Base-by-base conservation (phyloP, 2,329 filamentous ascomycete genomes). In the Alternaria postmessia region DNA sequence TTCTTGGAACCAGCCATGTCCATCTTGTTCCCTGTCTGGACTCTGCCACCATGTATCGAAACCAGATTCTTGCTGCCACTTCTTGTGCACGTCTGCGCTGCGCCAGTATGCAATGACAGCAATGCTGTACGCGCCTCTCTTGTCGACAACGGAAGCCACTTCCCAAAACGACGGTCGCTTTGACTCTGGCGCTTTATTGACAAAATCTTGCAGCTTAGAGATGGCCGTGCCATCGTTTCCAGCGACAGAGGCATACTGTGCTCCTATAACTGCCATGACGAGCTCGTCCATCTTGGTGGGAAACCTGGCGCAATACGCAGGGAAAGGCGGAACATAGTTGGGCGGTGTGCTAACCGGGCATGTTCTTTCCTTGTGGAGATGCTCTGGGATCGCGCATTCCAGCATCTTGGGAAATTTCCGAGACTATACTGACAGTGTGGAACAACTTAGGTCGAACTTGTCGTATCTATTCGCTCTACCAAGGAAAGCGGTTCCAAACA, bases 1-100 rank as follows among this genome's bases (percentile, higher is more conserved):
- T 64, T 84, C 81, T 22, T 78, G 66, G 65, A 83, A 83, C 78
- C 78, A 83, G 12, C 81, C 81, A 53, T 70, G 55, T 2, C 39
- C 57, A 14, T 78, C 63, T 3, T 41, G 49, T n/a, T 64, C 66
- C 11, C 67, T 61, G 9, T 76, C 60, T 1, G 78, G 62, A 4
- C 51, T 62, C 4, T 75, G 51, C 80, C 80, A 82, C 79, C 80
- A 82, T 2, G 48, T 42, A 6, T 68, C 49, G 54, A 82, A 82
- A 1, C 77, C 79, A 8, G 76, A 78, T 20, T 69, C 47, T 3
- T 39, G 47, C 3, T 72, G 60, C 80, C 80, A 82, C 5, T 59
- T 53, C 1, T 70, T 57, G 62, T 77, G 77, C 1, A 61, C 48
- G 5, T 59, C 59, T 43, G 60, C 67, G 38, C 68, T 75, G 1